Evolutionary conservation across 768 basidiomycete species (phyloP).

Genomic region (Podaxis pistillaris): DNA sequence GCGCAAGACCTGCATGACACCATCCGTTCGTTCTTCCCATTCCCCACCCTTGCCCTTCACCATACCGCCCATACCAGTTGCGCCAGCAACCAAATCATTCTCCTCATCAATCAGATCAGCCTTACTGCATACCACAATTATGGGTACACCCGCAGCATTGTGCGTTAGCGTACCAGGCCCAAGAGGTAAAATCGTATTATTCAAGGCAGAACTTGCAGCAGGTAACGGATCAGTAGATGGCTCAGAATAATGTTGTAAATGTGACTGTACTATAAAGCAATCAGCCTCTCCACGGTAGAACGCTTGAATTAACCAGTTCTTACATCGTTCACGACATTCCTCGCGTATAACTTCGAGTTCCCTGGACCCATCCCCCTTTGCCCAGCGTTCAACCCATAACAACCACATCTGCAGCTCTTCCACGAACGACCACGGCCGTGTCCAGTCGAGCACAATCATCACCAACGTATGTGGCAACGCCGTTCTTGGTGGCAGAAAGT

Average conservation of each 20-base stretch:
- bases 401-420: conserved; percentile 86
- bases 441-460: conserved; percentile 93
- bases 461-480: conserved; percentile 71
- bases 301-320: conserved; percentile 4
- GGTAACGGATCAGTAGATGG: conserved; percentile 69
- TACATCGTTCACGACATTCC: conserved; percentile 81
- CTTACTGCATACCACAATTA: conserved; percentile 89
- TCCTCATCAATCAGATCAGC: conserved; percentile 90
- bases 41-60: conserved; percentile 89
- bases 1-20: conserved; percentile 91
- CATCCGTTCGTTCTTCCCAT: conserved; percentile 96
- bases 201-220: conserved; percentile 55
- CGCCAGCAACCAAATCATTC: conserved; percentile 67
- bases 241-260: conserved; percentile 89
- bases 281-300: conserved; percentile 13
- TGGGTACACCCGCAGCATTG: conserved; percentile 82
- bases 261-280: conserved; percentile 66
- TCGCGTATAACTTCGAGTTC: conserved; percentile 76
- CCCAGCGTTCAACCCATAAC: conserved; percentile 81
- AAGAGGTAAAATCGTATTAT: conserved; percentile 74
- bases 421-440: conserved; percentile 88
- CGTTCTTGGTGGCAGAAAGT: conserved; percentile 72
- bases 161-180: conserved; percentile 84
- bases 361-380: conserved; percentile 62
- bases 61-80: conserved; percentile 86